Evolutionary conservation across 805 yeast genomes (phyloP).

Genomic region (Barnettozyma populi): DNA sequence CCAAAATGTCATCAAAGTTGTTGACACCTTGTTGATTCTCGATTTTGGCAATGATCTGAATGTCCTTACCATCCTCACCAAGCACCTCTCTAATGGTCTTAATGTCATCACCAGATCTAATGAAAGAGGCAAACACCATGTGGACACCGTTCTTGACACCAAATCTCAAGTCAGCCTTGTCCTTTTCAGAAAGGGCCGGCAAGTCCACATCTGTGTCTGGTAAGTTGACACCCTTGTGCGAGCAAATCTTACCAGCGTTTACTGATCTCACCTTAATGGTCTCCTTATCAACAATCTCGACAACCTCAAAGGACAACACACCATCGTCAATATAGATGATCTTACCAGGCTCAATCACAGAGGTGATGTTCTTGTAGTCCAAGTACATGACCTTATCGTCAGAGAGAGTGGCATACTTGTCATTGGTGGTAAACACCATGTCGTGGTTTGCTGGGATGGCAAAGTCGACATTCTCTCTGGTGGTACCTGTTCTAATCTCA

Average conservation of each 20-base stretch:
- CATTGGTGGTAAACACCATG: slow-evolving; percentile 92
- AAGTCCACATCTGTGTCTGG: slow-evolving; percentile 99
- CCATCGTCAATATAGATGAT: slow-evolving; percentile 97
- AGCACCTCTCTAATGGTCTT: slow-evolving; percentile 85
- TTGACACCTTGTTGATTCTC: slow-evolving; percentile 99
- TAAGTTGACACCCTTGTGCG: slow-evolving; percentile 98
- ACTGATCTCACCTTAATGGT: slow-evolving; percentile 84
- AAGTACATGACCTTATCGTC: slow-evolving; percentile 81
- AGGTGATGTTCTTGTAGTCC: slow-evolving; percentile 95
- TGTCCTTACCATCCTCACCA: slow-evolving; percentile 94
- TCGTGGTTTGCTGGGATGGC: slow-evolving; percentile 82
- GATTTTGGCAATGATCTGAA: slow-evolving; percentile 95
- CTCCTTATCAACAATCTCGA: slow-evolving; percentile 71
- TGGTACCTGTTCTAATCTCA: slow-evolving; percentile 98
- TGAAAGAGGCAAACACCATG: slow-evolving; percentile 98
- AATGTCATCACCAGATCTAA: slow-evolving; percentile 91
- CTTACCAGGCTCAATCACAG: slow-evolving; percentile 83
- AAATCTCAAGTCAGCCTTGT: slow-evolving; percentile 82
- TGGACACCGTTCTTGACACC: slow-evolving; percentile 98
- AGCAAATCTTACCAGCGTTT: slow-evolving; percentile 92
- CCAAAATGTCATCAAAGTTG: slow-evolving; percentile 95
- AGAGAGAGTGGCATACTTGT: slow-evolving; percentile 60
- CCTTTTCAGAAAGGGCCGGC: slow-evolving; percentile 97
- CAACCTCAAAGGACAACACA: slow-evolving; percentile 90
- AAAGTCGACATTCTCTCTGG: slow-evolving; percentile 71